Evolutionary conservation across 805 yeast genomes (phyloP).

Genomic region (Lipomyces lipofer): DNA sequence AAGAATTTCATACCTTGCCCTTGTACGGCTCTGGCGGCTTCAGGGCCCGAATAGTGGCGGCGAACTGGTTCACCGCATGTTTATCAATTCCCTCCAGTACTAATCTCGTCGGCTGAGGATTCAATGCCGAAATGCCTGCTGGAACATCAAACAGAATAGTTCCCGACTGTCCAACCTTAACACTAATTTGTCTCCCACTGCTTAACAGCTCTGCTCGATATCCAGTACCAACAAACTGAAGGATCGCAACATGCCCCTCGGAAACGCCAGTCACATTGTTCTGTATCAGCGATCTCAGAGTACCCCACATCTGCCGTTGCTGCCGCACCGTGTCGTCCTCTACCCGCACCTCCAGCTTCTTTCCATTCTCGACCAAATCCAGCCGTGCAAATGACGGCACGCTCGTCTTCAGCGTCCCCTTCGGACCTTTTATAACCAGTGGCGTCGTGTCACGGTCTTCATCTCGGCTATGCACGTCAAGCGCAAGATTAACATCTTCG

Average conservation of each 20-base stretch:
- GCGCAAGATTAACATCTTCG: slow-evolving; percentile 55
- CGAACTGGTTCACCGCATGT: slow-evolving; percentile 83
- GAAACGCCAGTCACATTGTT: slow-evolving; percentile 84
- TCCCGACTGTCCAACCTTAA: slow-evolving; percentile 87
- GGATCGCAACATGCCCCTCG: slow-evolving; percentile 86
- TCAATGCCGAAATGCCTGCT: slow-evolving; percentile 65
- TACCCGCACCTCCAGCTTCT: slow-evolving; percentile 56
- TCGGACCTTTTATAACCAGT: slow-evolving; percentile 72
- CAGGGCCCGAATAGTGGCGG: slow-evolving; percentile 80
- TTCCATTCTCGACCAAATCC: slow-evolving; percentile 54
- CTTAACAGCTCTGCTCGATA: slow-evolving; percentile 72
- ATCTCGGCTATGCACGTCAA: slow-evolving; percentile 37
- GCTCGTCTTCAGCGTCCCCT: slow-evolving; percentile 62
- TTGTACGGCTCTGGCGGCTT: slow-evolving; percentile 98
- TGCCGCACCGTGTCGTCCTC: slow-evolving; percentile 54
- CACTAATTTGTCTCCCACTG: slow-evolving; percentile 58
- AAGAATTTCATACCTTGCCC: slow-evolving; percentile 57
- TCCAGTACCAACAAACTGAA: slow-evolving; percentile 95
- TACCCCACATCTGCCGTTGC: slow-evolving; percentile 95
- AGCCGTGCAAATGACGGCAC: slow-evolving; percentile 50
- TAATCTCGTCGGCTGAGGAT: slow-evolving; percentile 84
- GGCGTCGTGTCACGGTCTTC: slow-evolving; percentile 45
- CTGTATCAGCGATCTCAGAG: slow-evolving; percentile 73
- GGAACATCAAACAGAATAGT: slow-evolving; percentile 79
- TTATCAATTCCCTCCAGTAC: slow-evolving; percentile 84